Evolutionary conservation across 208 protist species (phyloP), one percentile per base, ranked within the genome.

Genomic region (Leishmania turanica): DNA sequence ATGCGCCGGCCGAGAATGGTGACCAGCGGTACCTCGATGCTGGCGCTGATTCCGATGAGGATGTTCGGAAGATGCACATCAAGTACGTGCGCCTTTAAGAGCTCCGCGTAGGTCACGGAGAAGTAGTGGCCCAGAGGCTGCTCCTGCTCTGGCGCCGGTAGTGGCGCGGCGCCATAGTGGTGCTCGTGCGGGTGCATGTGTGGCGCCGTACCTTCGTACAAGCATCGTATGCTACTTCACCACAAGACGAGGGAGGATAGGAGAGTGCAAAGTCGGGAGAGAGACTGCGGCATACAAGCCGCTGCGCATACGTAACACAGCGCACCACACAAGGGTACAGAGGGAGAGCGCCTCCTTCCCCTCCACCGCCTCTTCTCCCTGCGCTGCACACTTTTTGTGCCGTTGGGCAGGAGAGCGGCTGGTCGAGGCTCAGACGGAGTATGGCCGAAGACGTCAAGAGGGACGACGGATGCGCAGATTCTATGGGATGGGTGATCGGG

Each of bases 61-160:
- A 93, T 85, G 83, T 96, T 97, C 24, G 91, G 88, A 42, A 97
- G 64, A 47, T 97, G 93, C 15, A 97, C 87, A 86, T 95, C 89
- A 13, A 97, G 75, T 27, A 95, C 79, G n/a, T 93, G 88, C 7
- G 83, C 87, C 58, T 84, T 88, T 71, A 90, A 78, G 40, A 93
- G 75, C 51, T 91, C 73, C 34, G 77, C 80, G 71, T 85, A 85
- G 19, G 80, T 87, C 45, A 76, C 70, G 47, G 71, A 53, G 65
- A 84, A 64, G 73, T 80, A 84, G 56, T 77, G 65, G 62, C 79
- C 70, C 19, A 83, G 34, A 17, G 69, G 47, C 45, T 75, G 40
- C 31, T 72, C 49, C 71, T 51, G 27, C 45, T 66, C 13, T 34
- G 13, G 19, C 37, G 27, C 34, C 3, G 21, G 21, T 27, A 70